Base-by-base conservation (phyloP, 768 basidiomycete genomes). In the Tylopilus intermedius region DNA sequence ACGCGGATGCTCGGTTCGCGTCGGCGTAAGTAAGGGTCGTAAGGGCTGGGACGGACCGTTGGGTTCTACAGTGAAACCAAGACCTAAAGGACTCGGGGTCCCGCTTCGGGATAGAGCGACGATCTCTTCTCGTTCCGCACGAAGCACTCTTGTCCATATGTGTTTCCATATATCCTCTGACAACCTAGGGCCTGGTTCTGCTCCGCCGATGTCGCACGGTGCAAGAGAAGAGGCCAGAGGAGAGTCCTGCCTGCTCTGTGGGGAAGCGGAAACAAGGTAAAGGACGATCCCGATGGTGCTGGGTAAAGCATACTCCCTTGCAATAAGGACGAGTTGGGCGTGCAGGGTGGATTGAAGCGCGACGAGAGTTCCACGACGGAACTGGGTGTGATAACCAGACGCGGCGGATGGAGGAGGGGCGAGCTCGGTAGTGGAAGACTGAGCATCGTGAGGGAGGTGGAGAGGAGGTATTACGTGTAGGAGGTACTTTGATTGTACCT, bases 281-380 rank as follows among this genome's bases (percentile, higher is more conserved):
- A 97, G 76, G 40, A 90, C 75, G 44, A 97, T 71, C 5, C 94
- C 94, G 13, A 80, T 70, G 0, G 89, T 90, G 59, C 86, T 91
- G 1, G 94, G 94, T 15, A 98, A 74, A 3, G 90, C 89, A 63
- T 94, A 98, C 70, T 97, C 94, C 69, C 85, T 86, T 13, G 94
- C 93, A 47, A 98, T 96, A 7, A 91, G 88, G 21, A 76, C 75
- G 9, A 96, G 72, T 66, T 96, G 94, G 1, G 84, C 79, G 39
- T 90, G 85, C 1, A 98, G 72, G 0, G 86, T 90, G 5, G 93
- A 76, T 64, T 94, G 82, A 0, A 98, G 76, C 0, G 94, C 87
- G 4, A 97, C 80, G 11, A 98, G 76, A n/a, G 83, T 84, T 8
- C 94, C 94, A 26, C 94, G 81, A 13, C 81, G 80, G 63, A 90